These are phyloP conservation scores for Phytophthora kernoviae DNA, from an alignment of 352 stramenopile genomes.

Conservation along the genomic window DNA sequence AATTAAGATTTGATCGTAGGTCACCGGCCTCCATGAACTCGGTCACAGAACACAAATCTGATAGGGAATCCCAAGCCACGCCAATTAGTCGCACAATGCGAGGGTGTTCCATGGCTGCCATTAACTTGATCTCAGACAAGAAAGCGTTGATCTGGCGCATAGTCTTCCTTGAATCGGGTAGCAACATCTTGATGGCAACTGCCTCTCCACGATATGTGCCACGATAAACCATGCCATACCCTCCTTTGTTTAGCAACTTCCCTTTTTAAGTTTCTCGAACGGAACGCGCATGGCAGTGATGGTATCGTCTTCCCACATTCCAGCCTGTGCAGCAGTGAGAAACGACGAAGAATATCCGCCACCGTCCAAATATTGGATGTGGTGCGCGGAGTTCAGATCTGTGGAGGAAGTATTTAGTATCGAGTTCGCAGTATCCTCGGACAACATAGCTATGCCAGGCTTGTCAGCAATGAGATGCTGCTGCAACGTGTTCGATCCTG, in stretches of 20 bases:
- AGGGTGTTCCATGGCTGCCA: conserved; percentile 42
- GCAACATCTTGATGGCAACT: conserved; percentile 56
- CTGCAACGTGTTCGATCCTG: conserved; percentile 4
- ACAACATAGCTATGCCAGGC: conserved; percentile 1
- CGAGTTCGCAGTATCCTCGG: conserved; percentile 23
- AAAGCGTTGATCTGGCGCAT: conserved; percentile 46
- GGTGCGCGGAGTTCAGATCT: conserved; percentile 16
- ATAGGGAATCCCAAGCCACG: conserved; percentile 55
- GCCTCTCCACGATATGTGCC: conserved; percentile 41
- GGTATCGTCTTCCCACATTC: conserved; percentile 38
- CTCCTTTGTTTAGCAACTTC: conserved; percentile 37
- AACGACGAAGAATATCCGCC: conserved; percentile 14
- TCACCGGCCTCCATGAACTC: conserved; percentile 58
- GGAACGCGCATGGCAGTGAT: conserved; percentile 45
- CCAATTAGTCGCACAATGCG: conserved; percentile 51
- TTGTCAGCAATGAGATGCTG: conserved; percentile 14
- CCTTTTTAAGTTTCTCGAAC: conserved; percentile 32
- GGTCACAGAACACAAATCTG: conserved; percentile 40
- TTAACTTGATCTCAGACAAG: conserved; percentile 52
- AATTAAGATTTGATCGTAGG: conserved; percentile 37
- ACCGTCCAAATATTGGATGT: background rate
- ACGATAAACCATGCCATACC: conserved; percentile 53
- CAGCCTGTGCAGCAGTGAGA: conserved; percentile 15
- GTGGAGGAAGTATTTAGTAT: conserved; percentile 33
- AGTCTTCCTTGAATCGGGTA: conserved; percentile 37